Conservation (phyloP, 2,329 filamentous ascomycete genomes). For the Trichophyton benhamiae region DNA sequence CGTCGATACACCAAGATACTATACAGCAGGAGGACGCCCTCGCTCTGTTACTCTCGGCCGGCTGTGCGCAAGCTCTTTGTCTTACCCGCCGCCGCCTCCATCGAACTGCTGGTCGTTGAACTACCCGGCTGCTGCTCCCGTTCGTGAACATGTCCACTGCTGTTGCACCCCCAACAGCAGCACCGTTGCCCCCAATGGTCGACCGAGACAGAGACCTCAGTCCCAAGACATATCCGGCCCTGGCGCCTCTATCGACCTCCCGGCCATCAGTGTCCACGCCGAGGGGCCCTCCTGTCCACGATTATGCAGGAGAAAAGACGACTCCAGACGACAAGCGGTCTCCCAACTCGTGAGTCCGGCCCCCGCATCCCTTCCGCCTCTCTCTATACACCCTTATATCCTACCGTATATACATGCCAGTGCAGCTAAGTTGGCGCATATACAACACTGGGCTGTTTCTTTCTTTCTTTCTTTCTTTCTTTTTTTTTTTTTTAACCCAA, state of each 20-base stretch:
- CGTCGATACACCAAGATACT: not conserved
- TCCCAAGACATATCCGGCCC: conserved; percentile 32
- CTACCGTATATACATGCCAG: not conserved
- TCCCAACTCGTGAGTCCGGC: conserved; percentile 38
- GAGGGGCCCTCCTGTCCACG: conserved; percentile 22
- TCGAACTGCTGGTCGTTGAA: not conserved
- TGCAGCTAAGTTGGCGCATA: not conserved
- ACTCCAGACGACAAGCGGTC: conserved; percentile 42
- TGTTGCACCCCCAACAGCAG: conserved; percentile 34
- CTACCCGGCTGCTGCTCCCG: not conserved
- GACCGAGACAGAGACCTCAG: conserved; percentile 31
- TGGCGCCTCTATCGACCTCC: conserved; percentile 27
- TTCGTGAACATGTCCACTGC: conserved; percentile 35
- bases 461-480: no score
- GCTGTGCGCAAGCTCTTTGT: not conserved
- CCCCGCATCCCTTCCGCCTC: not conserved
- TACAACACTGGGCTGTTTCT: no score
- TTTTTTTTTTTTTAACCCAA: not conserved
- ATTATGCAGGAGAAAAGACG: conserved; percentile 23
- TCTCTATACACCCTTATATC: no score
- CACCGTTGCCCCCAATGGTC: conserved; percentile 34
- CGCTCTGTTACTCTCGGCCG: not conserved
- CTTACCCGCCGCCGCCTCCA: not conserved
- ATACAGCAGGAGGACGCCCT: not conserved
- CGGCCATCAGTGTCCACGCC: conserved; percentile 26